A percentile compares a stretch with the other conserved stretches of the same genome.
phyloP scores from a whole-genome alignment of 768 basidiomycete genomes.

The Rubroboletus pulcherrimus region DNA sequence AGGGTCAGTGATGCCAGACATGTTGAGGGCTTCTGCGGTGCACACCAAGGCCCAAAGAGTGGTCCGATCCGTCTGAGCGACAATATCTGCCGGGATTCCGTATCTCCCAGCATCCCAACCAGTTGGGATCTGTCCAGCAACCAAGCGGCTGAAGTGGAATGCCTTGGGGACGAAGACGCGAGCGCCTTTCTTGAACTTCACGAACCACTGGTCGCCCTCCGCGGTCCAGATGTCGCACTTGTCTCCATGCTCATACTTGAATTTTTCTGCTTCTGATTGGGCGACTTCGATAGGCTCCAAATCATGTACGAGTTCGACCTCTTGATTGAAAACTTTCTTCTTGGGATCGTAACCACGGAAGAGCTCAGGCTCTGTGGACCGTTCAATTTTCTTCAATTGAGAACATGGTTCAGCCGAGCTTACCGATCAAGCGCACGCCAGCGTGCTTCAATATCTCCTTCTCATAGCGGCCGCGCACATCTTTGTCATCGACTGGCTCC shows the following conservation, averaged over 20 bases:
- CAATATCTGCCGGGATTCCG: constrained; percentile 94
- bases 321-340: constrained; percentile 96
- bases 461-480: constrained; percentile 90
- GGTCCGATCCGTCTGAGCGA: constrained; percentile 89
- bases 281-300: constrained; percentile 94
- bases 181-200: constrained; percentile 98
- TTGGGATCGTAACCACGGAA: constrained; percentile 98
- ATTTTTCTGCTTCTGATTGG: constrained; percentile 86
- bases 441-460: constrained; percentile 88
- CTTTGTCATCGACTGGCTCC: constrained; percentile 97
- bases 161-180: constrained; percentile 92
- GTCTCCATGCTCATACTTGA: constrained; percentile 95
- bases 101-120: constrained; percentile 97
- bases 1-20: constrained; percentile 96
- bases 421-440: constrained; percentile 92
- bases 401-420: constrained; percentile 20
- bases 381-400: constrained; percentile 10
- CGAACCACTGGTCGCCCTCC: constrained; percentile 93
- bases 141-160: constrained; percentile 89
- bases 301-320: constrained; percentile 94
- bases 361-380: constrained; percentile 80
- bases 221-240: constrained; percentile 94
- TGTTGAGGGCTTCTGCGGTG: constrained; percentile 93
- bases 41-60: constrained; percentile 94
- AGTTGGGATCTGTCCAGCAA: constrained; percentile 94